A percentile compares a stretch with the other conserved stretches of the same genome.
These are phyloP conservation scores for Colletotrichum sp. DNA, from an alignment of 2,329 filamentous ascomycete genomes.

Conservation along the genomic window DNA sequence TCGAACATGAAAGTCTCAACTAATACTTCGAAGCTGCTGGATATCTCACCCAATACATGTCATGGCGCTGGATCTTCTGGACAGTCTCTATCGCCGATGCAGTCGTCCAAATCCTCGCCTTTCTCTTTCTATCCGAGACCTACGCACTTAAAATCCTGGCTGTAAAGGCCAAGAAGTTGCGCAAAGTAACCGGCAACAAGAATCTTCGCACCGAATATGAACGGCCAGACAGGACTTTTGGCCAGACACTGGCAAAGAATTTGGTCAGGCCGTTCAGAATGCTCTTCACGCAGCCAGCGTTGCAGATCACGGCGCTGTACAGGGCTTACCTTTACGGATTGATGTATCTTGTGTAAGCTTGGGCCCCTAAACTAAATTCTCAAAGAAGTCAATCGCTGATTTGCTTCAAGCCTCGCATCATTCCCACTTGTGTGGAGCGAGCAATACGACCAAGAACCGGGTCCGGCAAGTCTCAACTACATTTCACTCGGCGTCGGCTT, in stretches of 20 bases:
- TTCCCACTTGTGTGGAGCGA: slow-evolving; percentile 54
- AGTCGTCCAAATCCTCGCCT: slow-evolving; percentile 35
- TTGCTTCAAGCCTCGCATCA: slow-evolving; percentile 45
- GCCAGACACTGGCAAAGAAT: slow-evolving; percentile 29
- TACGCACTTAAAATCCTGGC: slow-evolving; percentile 37
- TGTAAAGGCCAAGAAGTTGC: slow-evolving; percentile 29
- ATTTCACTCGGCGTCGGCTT: slow-evolving; percentile 56
- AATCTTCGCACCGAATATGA: slow-evolving; percentile 32
- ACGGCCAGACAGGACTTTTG: slow-evolving; percentile 27
- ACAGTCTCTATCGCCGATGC: slow-evolving; percentile 41
- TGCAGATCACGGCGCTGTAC: slow-evolving; percentile 54
- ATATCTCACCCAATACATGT: slow-evolving; percentile 37
- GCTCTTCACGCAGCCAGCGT: slow-evolving; percentile 53
- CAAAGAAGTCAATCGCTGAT: not conserved
- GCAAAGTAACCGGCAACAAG: slow-evolving; percentile 31
- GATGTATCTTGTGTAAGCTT: slow-evolving; percentile 51
- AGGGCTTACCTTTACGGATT: slow-evolving; percentile 57
- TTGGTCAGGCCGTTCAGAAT: slow-evolving; percentile 53
- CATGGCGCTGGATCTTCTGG: slow-evolving; percentile 53
- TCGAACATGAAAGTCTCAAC: not conserved
- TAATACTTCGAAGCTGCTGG: slow-evolving; percentile 34
- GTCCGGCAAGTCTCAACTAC: slow-evolving; percentile 55
- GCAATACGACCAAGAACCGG: slow-evolving; percentile 51
- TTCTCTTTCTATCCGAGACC: slow-evolving; percentile 44
- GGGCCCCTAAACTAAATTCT: rapidly evolving